Base-by-base conservation (phyloP, 495 filamentous ascomycete genomes). In the Sphaerosporella brunnea region DNA sequence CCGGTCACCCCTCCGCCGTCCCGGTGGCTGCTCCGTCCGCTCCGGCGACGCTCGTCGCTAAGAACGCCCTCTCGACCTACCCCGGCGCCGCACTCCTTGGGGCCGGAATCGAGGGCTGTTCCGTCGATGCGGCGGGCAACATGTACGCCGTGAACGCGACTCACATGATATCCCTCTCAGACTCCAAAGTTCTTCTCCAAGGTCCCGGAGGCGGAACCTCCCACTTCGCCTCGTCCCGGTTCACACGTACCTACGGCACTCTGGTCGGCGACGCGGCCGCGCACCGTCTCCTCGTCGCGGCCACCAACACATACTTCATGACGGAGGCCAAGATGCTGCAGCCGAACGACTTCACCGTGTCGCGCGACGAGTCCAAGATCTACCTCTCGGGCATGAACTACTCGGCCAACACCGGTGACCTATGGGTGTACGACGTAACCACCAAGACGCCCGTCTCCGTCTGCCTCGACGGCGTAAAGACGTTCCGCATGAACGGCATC, bases 311-410 rank as follows among this genome's bases (percentile, higher is more conserved):
- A 1, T 1, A 10, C 3, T 30, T 53, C 10, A 19, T 53, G 9
- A 41, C 41, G 0, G 24, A 47, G 15, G 23, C 21, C 7, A 32
- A 51, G 21, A 39, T 51, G 41, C 21, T 54, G 19, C 51, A 56
- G 28, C 53, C 53, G 2, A 56, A 50, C 21, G 52, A 41, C 38
- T 45, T 56, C 13, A 40, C 53, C 11, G 24, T 56, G 1, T 34
- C 40, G 16, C 23, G 24, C 1, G 16, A 40, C 21, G 53, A 53
- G 18, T 35, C 19, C 3, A 15, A 40, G 25, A 1, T 56, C 11
- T 56, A 56, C 21, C 39, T 56, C 39, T 45, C 47, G 8, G 53
- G 53, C 7, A 53, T 53, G 36, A 53, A 50, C 25, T 50, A 45
- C 24, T 39, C 47, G 11, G 25, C 39, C 16, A 50, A 43, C 28